Conservation (phyloP, 1,284 basidiomycete genomes). For the Somion occarium region DNA sequence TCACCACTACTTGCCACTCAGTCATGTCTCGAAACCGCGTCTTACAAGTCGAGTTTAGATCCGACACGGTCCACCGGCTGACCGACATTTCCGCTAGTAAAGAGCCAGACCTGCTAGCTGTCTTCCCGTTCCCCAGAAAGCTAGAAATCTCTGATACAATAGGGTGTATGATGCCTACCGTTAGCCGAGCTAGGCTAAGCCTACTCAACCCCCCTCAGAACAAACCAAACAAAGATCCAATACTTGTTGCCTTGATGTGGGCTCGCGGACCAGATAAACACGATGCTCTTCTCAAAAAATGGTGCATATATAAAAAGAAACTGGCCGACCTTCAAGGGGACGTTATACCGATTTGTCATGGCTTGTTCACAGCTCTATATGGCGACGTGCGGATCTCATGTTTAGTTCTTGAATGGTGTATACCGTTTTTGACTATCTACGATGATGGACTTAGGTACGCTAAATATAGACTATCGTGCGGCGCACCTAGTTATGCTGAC, state of each 20-base stretch:
- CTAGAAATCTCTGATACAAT: background rate
- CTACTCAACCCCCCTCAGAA: background rate
- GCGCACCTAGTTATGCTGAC: background rate
- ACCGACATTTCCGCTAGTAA: background rate
- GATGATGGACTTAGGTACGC: background rate
- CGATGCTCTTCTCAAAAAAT: background rate
- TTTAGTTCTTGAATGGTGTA: background rate
- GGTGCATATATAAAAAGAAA: background rate
- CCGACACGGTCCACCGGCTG: too few relatives aligned
- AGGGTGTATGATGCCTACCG: background rate
- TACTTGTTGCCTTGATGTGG: background rate
- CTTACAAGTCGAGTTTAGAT: too few relatives aligned
- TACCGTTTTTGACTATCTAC: background rate
- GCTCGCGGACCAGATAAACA: background rate
- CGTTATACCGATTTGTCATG: background rate
- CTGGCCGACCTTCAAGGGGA: background rate
- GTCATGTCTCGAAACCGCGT: too few relatives aligned
- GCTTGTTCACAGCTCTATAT: background rate
- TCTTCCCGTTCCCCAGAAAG: background rate
- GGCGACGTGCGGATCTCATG: background rate
- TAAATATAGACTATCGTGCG: background rate
- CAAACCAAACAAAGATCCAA: background rate
- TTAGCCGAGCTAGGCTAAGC: background rate
- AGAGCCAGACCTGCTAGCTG: background rate
- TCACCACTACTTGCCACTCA: too few relatives aligned